Conservation (phyloP, 1,284 basidiomycete species). For the Rhodotorula sp. region DNA sequence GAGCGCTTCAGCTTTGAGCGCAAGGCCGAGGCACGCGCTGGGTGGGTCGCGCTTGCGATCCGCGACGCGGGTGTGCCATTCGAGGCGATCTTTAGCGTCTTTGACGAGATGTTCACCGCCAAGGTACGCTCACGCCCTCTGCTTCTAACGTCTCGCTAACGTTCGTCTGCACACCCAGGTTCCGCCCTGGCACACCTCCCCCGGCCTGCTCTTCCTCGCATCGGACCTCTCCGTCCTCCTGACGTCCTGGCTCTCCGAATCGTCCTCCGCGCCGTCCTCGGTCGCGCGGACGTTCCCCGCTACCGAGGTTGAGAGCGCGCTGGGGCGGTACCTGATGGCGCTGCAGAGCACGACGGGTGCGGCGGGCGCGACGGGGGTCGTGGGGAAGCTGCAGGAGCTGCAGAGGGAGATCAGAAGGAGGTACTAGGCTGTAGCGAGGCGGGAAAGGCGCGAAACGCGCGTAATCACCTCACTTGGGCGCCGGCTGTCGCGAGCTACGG, state of each 20-base stretch:
- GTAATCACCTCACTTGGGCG: too few species aligned
- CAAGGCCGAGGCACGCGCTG: slow-evolving; percentile 62
- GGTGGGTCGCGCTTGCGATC: slow-evolving; percentile 78
- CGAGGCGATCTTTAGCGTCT: slow-evolving; percentile 75
- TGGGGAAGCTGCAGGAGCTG: slow-evolving; percentile 34
- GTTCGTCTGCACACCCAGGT: slow-evolving; percentile 56
- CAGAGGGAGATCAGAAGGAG: slow-evolving; percentile 33
- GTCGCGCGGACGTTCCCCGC: slow-evolving; percentile 36
- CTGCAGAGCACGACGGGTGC: slow-evolving; percentile 24
- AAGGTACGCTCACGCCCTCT: slow-evolving; percentile 61
- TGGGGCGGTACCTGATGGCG: slow-evolving; percentile 38
- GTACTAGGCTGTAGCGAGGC: slow-evolving; percentile 9
- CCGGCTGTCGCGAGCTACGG: too few species aligned
- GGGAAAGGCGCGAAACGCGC: too few species aligned
- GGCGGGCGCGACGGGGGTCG: not conserved
- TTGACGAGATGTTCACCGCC: slow-evolving; percentile 83
- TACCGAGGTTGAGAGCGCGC: slow-evolving; percentile 37
- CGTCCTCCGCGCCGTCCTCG: slow-evolving; percentile 47
- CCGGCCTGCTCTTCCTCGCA: slow-evolving; percentile 72
- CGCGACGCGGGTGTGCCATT: slow-evolving; percentile 74
- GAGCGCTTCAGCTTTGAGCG: slow-evolving; percentile 66
- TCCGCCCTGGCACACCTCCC: slow-evolving; percentile 76
- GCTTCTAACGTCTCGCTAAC: not conserved
- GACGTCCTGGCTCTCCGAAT: slow-evolving; percentile 73
- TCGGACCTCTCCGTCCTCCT: slow-evolving; percentile 74